A percentile compares a stretch with the other conserved stretches of the same genome.
Evolutionary conservation across 2,329 filamentous ascomycete species (phyloP).

Genomic region (Coniochaeta prunicola): DNA sequence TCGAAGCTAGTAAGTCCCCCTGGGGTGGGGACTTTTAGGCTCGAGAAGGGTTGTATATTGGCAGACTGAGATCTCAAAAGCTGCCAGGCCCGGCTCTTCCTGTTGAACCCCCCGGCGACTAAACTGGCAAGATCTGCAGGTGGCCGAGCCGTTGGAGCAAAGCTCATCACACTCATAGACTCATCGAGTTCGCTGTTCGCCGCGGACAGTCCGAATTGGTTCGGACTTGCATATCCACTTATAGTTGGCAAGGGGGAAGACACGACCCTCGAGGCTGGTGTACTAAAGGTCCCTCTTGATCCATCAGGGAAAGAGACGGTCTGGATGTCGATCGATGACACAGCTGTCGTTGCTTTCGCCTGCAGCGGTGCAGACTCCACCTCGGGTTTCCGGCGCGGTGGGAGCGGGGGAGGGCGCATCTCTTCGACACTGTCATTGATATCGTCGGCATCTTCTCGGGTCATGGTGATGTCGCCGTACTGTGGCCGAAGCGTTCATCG

Average conservation of each 20-base stretch:
- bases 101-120: conserved; percentile 62
- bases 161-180: conserved; percentile 58
- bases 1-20: conserved; percentile 60
- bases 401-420: conserved; percentile 17
- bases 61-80: conserved; percentile 57
- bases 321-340: conserved; percentile 76
- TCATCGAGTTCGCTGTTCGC: conserved; percentile 49
- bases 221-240: conserved; percentile 34
- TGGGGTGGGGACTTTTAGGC: conserved; percentile 32
- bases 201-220: conserved; percentile 7
- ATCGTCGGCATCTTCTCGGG: conserved; percentile 11
- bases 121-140: conserved; percentile 75
- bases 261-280: conserved; percentile 24
- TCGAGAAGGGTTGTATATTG: conserved; percentile 54
- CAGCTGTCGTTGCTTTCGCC: conserved; percentile 72
- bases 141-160: conserved; percentile 54
- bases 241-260: conserved; percentile 24
- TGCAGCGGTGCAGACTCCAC: conserved; percentile 30
- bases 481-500: background rate
- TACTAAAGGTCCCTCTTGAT: conserved; percentile 55
- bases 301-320: conserved; percentile 67
- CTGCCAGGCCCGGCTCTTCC: conserved; percentile 61
- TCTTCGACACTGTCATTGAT: conserved; percentile 6
- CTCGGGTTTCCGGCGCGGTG: conserved; percentile 16
- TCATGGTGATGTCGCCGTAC: conserved; percentile 9